These are phyloP conservation scores for Amyloporia xantha DNA, from an alignment of 768 basidiomycete species.

Conservation along the genomic window DNA sequence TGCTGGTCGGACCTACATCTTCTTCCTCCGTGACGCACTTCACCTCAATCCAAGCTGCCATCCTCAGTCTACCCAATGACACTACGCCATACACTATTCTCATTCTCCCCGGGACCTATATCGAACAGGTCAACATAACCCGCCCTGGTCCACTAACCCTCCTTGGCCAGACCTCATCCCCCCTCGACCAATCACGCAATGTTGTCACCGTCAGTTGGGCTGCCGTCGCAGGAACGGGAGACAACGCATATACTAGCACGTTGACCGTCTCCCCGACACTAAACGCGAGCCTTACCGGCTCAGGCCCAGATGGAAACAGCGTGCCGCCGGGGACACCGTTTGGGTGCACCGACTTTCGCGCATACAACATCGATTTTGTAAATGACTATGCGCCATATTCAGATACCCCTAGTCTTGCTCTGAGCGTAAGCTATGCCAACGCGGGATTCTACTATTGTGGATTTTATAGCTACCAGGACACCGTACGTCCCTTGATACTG, in stretches of 20 bases:
- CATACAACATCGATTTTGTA: constrained; percentile 61
- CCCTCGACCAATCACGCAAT: constrained; percentile 18
- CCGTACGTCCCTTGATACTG: no score
- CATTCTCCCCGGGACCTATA: constrained; percentile 52
- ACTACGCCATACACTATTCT: constrained; percentile 39
- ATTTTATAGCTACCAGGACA: constrained; percentile 58
- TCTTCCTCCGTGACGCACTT: constrained; percentile 42
- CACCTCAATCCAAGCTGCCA: constrained; percentile 45
- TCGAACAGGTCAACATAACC: constrained; percentile 53
- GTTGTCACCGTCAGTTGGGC: not conserved
- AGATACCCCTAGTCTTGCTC: constrained; percentile 57
- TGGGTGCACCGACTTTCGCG: constrained; percentile 53
- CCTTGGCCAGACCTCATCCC: constrained; percentile 43
- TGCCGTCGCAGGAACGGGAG: constrained; percentile 34
- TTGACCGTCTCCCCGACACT: constrained; percentile 51
- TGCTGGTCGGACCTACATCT: constrained; percentile 38
- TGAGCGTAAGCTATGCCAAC: constrained; percentile 57
- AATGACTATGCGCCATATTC: constrained; percentile 54
- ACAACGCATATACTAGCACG: constrained; percentile 55
- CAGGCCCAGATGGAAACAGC: constrained; percentile 42
- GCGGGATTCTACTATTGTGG: constrained; percentile 62
- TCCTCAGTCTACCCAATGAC: constrained; percentile 47
- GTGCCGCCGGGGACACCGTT: constrained; percentile 45
- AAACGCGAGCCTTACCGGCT: constrained; percentile 52
- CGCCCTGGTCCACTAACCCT: constrained; percentile 47